phyloP scores from a whole-genome alignment of 2,329 filamentous ascomycete species.

The Calonectria pseudoreteaudii region DNA sequence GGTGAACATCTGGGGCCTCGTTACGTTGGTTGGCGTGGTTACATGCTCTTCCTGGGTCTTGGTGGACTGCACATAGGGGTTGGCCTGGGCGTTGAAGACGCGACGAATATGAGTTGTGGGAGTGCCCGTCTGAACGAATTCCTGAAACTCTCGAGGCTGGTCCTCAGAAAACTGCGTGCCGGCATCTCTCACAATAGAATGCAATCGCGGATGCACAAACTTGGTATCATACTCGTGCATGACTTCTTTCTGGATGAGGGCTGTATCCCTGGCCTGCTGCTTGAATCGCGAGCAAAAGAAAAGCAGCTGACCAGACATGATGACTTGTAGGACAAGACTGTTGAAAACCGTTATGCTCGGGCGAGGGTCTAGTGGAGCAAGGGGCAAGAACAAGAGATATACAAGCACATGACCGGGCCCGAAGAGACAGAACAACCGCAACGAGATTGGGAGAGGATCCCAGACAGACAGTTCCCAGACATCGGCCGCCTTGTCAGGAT shows the following conservation, averaged over 20 bases:
- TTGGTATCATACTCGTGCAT: slow-evolving; percentile 97
- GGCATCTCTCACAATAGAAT: slow-evolving; percentile 81
- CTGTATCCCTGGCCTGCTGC: slow-evolving; percentile 87
- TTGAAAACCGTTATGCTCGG: slow-evolving; percentile 90
- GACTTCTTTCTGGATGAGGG: slow-evolving; percentile 90
- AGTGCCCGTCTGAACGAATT: slow-evolving; percentile 62
- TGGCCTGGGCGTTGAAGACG: slow-evolving; percentile 84
- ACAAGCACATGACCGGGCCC: slow-evolving; percentile 93
- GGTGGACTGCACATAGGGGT: slow-evolving; percentile 74
- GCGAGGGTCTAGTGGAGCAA: slow-evolving; percentile 78
- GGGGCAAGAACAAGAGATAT: slow-evolving; percentile 89
- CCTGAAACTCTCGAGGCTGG: slow-evolving; percentile 54
- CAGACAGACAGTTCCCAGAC: slow-evolving; percentile 96
- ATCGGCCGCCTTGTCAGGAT: slow-evolving; percentile 84
- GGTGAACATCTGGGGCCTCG: slow-evolving; percentile 58
- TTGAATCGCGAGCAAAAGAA: slow-evolving; percentile 79
- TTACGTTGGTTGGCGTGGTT: slow-evolving; percentile 49
- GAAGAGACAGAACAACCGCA: slow-evolving; percentile 89
- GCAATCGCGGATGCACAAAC: slow-evolving; percentile 90
- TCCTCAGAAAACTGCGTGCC: slow-evolving; percentile 79
- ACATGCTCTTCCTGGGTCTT: slow-evolving; percentile 61
- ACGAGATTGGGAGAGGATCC: slow-evolving; percentile 88
- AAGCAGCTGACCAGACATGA: slow-evolving; percentile 83
- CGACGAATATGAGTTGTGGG: slow-evolving; percentile 75
- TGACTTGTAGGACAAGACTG: slow-evolving; percentile 78